Evolutionary conservation across 2,329 filamentous ascomycete species (phyloP).

Genomic region (Diaporthe nobilis): DNA sequence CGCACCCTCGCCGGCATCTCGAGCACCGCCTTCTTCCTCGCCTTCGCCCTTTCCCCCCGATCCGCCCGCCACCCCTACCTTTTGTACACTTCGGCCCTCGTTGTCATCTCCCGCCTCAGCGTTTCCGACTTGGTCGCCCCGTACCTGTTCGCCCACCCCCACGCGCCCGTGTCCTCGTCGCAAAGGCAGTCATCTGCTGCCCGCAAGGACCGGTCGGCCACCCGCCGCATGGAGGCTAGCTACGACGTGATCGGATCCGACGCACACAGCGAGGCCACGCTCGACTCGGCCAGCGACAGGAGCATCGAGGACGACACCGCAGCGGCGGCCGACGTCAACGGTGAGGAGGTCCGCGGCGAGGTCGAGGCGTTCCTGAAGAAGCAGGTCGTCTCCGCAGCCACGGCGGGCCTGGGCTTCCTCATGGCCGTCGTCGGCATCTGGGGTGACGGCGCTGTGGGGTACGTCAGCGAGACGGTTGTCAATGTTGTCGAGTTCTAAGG

Average conservation of each 20-base stretch:
- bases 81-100: constrained; percentile 83
- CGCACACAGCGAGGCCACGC: constrained; percentile 59
- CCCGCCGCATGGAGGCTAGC: constrained; percentile 75
- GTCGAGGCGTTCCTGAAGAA: constrained; percentile 69
- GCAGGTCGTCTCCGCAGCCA: constrained; percentile 66
- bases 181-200: constrained; percentile 44
- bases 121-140: constrained; percentile 65
- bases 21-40: constrained; percentile 79
- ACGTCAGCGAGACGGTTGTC: constrained; percentile 35
- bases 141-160: constrained; percentile 52
- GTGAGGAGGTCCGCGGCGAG: constrained; percentile 71
- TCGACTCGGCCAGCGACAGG: constrained; percentile 62
- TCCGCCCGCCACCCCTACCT: constrained; percentile 89
- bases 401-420: constrained; percentile 70
- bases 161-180: constrained; percentile 32
- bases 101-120: constrained; percentile 71
- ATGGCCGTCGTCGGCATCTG: constrained; percentile 76
- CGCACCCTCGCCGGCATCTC: constrained; percentile 78
- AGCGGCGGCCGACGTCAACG: constrained; percentile 67
- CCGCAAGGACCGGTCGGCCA: constrained; percentile 44
- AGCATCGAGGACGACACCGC: constrained; percentile 59
- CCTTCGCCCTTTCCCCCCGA: constrained; percentile 82
- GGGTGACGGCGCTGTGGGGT: constrained; percentile 35
- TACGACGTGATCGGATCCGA: constrained; percentile 76
- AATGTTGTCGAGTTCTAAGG: constrained; percentile 29